These are phyloP conservation scores for Boeremia lycopersici DNA, from an alignment of 2,329 filamentous ascomycete species.

Conservation along the genomic window DNA sequence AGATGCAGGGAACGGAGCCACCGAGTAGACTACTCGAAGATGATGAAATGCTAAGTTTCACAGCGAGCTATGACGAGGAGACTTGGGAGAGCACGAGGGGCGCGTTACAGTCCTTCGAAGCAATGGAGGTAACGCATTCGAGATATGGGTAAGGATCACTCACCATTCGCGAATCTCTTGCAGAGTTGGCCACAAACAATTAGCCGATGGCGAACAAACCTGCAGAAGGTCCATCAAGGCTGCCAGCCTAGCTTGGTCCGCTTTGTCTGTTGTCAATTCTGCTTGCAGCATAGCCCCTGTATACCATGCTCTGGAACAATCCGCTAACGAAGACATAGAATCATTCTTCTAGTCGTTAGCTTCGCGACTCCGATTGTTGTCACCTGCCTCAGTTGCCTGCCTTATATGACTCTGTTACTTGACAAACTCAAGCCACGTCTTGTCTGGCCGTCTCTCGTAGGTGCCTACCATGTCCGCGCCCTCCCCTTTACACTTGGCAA, in stretches of 20 bases:
- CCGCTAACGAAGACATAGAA: constrained; percentile 3
- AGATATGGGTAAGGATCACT: constrained; percentile 19
- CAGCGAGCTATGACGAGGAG: constrained; percentile 17
- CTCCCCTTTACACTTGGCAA: constrained; percentile 33
- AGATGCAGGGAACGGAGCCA: constrained; percentile 9
- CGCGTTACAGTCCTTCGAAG: constrained; percentile 16
- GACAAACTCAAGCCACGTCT: constrained; percentile 23
- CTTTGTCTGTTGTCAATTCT: no score
- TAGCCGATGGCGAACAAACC: no score
- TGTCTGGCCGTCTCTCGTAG: constrained; percentile 23
- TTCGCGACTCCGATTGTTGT: constrained; percentile 27
- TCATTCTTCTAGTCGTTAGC: constrained; percentile 25
- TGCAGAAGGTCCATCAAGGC: no score
- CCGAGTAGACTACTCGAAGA: constrained; percentile 11
- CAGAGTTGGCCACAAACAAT: no score
- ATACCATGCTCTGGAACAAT: not conserved
- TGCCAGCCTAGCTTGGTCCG: no score
- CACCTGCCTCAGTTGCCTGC: constrained; percentile 20
- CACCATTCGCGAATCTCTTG: not conserved
- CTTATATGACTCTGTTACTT: constrained; percentile 15
- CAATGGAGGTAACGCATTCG: constrained; percentile 18
- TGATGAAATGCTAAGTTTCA: constrained; percentile 22
- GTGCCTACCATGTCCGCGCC: constrained; percentile 21
- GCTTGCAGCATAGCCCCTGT: not conserved
- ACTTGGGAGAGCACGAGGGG: constrained; percentile 11